Base-by-base conservation (phyloP, 441 rosid genomes). In the Syzygium syzygioides region DNA sequence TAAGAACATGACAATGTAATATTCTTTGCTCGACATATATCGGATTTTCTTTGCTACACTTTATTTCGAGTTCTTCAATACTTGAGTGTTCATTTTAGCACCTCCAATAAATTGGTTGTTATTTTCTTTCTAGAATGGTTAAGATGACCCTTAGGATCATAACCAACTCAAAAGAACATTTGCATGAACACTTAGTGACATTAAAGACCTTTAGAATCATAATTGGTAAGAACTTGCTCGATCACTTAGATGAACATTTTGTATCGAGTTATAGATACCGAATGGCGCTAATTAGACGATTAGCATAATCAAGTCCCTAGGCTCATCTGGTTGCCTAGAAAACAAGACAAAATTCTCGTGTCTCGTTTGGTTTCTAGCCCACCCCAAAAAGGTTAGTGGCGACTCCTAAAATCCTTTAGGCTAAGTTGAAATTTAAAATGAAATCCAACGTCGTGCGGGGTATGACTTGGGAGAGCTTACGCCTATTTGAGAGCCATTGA, bases 271-370 rank as follows among this genome's bases (percentile, higher is more conserved):
- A 59, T 23, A 57, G 11, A 28, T 5, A 10, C 62, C 14, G 5
- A 12, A 57, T 0, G 20, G 62, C n/a, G n/a, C 62, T 57, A 28
- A 57, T 57, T 4, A 57, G 14, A 57, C 13, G 13, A 57, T 57
- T 57, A 4, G n/a, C 7, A 3, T 25, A 57, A 25, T 57, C 5
- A 57, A 12, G n/a, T 57, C 14, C 25, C 6, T 10, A 10, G 26
- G 19, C 5, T 7, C 0, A 25, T 57, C n/a, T 9, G 25, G 62
- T 1, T 57, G n/a, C 6, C 3, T 57, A 57, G 5, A 57, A 57
- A 57, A 25, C 4, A 2, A 57, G 62, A 57, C 26, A 25, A 57
- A 57, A 25, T 13, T 25, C 28, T 10, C 6, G 5, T 25, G 14
- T 25, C 14, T 25, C 5, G 26, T 57, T 57, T 57, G n/a, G 5